Conservation (phyloP, 352 stramenopile species). For the Globisporangium rhizosaccharum region DNA sequence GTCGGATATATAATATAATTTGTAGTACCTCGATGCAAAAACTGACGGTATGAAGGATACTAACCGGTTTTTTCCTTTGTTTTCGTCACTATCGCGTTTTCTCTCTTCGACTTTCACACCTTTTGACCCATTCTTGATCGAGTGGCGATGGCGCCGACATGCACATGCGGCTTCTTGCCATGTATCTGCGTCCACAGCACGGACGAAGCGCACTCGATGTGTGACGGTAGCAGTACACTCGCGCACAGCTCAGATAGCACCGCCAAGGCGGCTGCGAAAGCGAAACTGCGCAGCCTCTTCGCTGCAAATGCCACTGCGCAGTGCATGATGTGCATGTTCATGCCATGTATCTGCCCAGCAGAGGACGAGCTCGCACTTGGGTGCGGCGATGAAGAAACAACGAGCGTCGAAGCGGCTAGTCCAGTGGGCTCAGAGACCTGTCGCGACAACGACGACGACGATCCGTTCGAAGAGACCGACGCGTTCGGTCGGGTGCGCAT, state of each 20-base stretch:
- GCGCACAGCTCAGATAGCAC: neutral
- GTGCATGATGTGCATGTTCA: slow-evolving; percentile 70
- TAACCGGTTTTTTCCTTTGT: too few species aligned
- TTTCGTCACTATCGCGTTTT: too few species aligned
- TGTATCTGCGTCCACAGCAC: slow-evolving; percentile 58
- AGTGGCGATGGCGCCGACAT: slow-evolving; percentile 17
- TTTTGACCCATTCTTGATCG: slow-evolving; percentile 2
- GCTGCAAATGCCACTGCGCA: slow-evolving; percentile 46
- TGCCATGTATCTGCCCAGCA: slow-evolving; percentile 71
- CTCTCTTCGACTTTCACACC: too few species aligned
- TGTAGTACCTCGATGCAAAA: too few species aligned
- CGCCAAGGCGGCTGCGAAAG: slow-evolving; percentile 12
- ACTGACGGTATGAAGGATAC: too few species aligned
- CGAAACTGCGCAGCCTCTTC: slow-evolving; percentile 50
- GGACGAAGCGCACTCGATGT: slow-evolving; percentile 15
- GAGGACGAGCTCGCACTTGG: slow-evolving; percentile 30
- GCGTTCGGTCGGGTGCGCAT: slow-evolving; percentile 55
- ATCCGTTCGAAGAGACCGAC: slow-evolving; percentile 32
- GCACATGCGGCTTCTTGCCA: slow-evolving; percentile 58
- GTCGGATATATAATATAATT: too few species aligned
- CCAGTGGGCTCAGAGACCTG: slow-evolving; percentile 20
- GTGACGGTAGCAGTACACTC: neutral
- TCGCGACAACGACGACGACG: slow-evolving; percentile 17
- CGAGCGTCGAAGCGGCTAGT: slow-evolving; percentile 36
- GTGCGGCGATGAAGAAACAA: slow-evolving; percentile 32